Percentiles rank a stretch among this genome's conserved stretches.
Evolutionary conservation across 2,329 filamentous ascomycete genomes (phyloP).

Genomic region (Cladophialophora yegresii): DNA sequence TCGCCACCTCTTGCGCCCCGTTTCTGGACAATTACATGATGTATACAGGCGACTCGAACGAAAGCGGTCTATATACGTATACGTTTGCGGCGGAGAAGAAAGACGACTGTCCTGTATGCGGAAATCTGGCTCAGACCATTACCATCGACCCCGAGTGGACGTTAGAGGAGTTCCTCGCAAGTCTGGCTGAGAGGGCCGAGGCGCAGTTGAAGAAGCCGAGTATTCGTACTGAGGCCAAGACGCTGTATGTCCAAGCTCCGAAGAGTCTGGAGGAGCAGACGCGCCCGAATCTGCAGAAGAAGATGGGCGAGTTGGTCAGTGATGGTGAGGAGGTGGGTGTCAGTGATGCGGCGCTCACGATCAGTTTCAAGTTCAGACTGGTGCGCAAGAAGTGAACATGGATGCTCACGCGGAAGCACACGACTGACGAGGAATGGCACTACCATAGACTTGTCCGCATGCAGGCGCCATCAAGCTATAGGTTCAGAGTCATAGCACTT

Average conservation of each 20-base stretch:
- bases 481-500: constrained; percentile 9
- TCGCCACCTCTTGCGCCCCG: constrained; percentile 79
- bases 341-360: constrained; percentile 83
- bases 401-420: not conserved
- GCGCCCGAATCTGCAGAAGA: constrained; percentile 76
- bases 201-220: constrained; percentile 93
- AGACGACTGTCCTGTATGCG: constrained; percentile 91
- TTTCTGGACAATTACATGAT: constrained; percentile 96
- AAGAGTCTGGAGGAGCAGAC: constrained; percentile 81
- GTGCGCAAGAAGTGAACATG: constrained; percentile 46
- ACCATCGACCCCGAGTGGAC: constrained; percentile 70
- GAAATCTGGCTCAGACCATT: constrained; percentile 75
- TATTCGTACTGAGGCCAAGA: constrained; percentile 75
- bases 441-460: not conserved
- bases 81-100: constrained; percentile 96
- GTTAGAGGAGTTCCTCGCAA: constrained; percentile 81
- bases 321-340: constrained; percentile 89
- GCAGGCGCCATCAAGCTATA: constrained; percentile 1
- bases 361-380: constrained; percentile 65
- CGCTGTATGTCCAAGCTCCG: constrained; percentile 86
- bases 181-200: constrained; percentile 78
- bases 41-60: constrained; percentile 96
- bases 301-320: constrained; percentile 72
- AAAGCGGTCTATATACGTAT: constrained; percentile 93
- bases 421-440: not conserved